Evolutionary conservation across 2,329 filamentous ascomycete genomes (phyloP).

Genomic region (Ophiostoma sp.): DNA sequence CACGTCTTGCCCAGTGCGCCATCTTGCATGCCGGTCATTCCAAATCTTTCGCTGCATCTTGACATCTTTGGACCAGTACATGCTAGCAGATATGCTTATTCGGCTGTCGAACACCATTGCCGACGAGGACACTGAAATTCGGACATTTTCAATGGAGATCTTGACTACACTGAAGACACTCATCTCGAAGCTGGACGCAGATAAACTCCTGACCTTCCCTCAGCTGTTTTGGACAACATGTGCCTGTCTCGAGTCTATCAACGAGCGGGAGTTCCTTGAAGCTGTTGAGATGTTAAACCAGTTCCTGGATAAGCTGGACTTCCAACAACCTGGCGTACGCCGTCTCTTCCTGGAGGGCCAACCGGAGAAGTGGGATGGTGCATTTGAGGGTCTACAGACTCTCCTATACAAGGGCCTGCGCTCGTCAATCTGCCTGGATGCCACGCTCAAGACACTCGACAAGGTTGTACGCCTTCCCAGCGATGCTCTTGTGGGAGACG

Average conservation of each 20-base stretch:
- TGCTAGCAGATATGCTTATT: slow-evolving; percentile 95
- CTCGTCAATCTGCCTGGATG: slow-evolving; percentile 74
- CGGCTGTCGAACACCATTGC: slow-evolving; percentile 94
- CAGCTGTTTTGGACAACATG: slow-evolving; percentile 98
- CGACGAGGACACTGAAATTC: slow-evolving; percentile 87
- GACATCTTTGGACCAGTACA: slow-evolving; percentile 81
- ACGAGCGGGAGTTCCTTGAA: slow-evolving; percentile 90
- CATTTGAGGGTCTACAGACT: slow-evolving; percentile 79
- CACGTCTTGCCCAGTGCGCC: slow-evolving; percentile 89
- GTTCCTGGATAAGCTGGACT: slow-evolving; percentile 76
- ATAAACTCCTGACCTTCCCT: slow-evolving; percentile 80
- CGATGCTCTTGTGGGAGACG: slow-evolving; percentile 73
- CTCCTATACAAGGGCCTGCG: slow-evolving; percentile 87
- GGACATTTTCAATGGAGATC: slow-evolving; percentile 97
- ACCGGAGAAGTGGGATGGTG: slow-evolving; percentile 81
- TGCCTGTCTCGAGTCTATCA: slow-evolving; percentile 92
- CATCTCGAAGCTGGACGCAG: slow-evolving; percentile 73
- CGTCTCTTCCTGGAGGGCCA: slow-evolving; percentile 68
- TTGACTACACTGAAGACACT: slow-evolving; percentile 88
- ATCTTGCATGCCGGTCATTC: slow-evolving; percentile 93
- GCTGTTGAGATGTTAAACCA: slow-evolving; percentile 86
- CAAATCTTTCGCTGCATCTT: slow-evolving; percentile 94
- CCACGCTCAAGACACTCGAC: slow-evolving; percentile 71
- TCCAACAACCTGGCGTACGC: slow-evolving; percentile 64
- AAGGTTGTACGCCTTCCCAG: slow-evolving; percentile 72